These are phyloP conservation scores for Lactarius akahatsu DNA, from an alignment of 768 basidiomycete genomes.

Conservation along the genomic window DNA sequence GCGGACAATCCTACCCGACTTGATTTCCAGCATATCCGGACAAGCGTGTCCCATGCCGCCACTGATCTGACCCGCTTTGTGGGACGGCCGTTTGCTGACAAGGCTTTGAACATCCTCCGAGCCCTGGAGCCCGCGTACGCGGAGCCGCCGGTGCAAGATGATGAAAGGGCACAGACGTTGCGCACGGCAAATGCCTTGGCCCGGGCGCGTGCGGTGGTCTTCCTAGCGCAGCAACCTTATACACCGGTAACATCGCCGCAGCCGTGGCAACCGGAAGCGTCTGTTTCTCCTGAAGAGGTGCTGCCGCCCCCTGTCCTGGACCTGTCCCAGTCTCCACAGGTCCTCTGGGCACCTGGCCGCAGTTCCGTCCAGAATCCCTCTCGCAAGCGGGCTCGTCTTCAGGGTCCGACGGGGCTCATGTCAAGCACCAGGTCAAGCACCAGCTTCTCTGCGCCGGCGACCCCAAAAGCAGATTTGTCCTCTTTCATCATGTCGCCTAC, in stretches of 20 bases:
- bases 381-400: constrained; percentile 24
- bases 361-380: constrained; percentile 16
- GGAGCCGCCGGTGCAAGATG: constrained; percentile 54
- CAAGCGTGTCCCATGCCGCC: constrained; percentile 69
- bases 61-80: constrained; percentile 63
- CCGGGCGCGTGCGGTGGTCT: constrained; percentile 63
- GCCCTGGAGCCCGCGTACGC: constrained; percentile 74
- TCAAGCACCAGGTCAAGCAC: constrained; percentile 21
- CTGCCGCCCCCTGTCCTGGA: constrained; percentile 17
- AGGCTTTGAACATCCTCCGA: constrained; percentile 66
- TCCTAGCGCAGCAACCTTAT: constrained; percentile 53
- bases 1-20: constrained; percentile 79
- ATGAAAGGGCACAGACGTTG: constrained; percentile 53
- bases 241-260: constrained; percentile 33
- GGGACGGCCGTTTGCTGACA: constrained; percentile 68
- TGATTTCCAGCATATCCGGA: constrained; percentile 72
- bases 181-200: constrained; percentile 71
- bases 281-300: constrained; percentile 19
- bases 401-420: constrained; percentile 19
- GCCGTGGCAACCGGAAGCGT: constrained; percentile 21
- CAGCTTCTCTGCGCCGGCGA: constrained; percentile 24
- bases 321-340: constrained; percentile 19
- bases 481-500: constrained; percentile 23
- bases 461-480: constrained; percentile 23
- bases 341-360: constrained; percentile 22